A percentile compares a stretch with the other conserved stretches of the same genome.
Conservation (phyloP, 2,329 filamentous ascomycete genomes). For the Grosmannia serpens region DNA sequence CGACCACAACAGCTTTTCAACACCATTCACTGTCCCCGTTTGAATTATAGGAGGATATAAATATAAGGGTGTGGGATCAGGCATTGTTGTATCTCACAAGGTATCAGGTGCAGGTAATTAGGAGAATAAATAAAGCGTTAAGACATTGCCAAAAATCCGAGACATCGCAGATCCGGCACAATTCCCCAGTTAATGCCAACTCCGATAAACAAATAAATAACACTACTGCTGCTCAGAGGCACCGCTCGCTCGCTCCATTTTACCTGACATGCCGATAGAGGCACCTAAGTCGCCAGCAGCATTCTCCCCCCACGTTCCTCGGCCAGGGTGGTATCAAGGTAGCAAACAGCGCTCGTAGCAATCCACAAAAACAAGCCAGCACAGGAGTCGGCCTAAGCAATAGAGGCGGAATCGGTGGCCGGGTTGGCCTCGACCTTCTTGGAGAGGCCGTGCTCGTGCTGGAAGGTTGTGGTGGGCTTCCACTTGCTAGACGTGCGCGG, state of each 20-base stretch:
- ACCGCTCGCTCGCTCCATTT: not conserved
- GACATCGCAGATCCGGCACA: not conserved
- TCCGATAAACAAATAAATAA: not conserved
- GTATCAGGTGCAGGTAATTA: not conserved
- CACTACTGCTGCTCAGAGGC: not conserved
- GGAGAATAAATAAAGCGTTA: not conserved
- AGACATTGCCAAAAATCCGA: not conserved
- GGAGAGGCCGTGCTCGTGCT: conserved; percentile 19
- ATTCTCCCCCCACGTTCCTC: not conserved
- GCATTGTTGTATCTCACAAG: not conserved
- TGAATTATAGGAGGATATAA: no score
- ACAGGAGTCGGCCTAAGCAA: not conserved
- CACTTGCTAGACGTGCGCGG: conserved; percentile 67
- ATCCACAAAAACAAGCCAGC: not conserved
- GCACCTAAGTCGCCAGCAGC: not conserved
- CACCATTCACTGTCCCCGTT: no score
- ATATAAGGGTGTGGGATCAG: no score
- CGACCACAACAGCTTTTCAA: no score
- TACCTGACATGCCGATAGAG: not conserved
- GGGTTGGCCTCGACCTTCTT: not conserved
- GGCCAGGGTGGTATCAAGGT: not conserved
- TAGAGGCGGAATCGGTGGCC: not conserved
- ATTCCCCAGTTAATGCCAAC: not conserved
- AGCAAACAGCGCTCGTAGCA: not conserved
- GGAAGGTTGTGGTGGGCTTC: conserved; percentile 61